These are phyloP conservation scores for Cenchrus fungigraminus DNA, from an alignment of 176 grass and related monocot genomes.

Conservation along the genomic window DNA sequence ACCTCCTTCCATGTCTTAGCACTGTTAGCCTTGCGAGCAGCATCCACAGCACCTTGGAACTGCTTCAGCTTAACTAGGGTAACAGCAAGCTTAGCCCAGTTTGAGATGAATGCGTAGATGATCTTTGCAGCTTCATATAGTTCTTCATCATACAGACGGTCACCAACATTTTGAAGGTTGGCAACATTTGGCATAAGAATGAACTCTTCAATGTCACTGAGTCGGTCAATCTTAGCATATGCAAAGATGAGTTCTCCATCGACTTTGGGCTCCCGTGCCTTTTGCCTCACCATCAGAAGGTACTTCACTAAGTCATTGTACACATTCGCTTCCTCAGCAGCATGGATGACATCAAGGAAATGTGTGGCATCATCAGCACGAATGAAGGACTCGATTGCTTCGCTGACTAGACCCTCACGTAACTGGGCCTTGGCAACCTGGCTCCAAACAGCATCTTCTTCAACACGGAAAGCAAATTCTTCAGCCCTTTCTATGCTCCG, in stretches of 20 bases:
- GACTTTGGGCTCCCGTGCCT: slow-evolving; percentile 79
- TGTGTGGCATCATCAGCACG: slow-evolving; percentile 86
- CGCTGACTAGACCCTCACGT: slow-evolving; percentile 86
- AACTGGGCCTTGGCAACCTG: slow-evolving; percentile 95
- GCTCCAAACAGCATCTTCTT: slow-evolving; percentile 98
- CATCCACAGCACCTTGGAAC: slow-evolving; percentile 98
- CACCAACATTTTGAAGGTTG: slow-evolving; percentile 93
- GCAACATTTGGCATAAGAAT: slow-evolving; percentile 99
- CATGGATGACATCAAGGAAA: slow-evolving; percentile 88
- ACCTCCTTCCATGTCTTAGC: slow-evolving; percentile 96
- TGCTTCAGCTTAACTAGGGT: slow-evolving; percentile 90
- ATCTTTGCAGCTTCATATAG: slow-evolving; percentile 98
- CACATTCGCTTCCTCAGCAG: slow-evolving; percentile 76
- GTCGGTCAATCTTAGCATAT: slow-evolving; percentile 87
- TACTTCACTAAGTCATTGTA: slow-evolving; percentile 86
- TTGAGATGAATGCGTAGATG: slow-evolving; percentile 94
- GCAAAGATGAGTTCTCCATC: slow-evolving; percentile 97
- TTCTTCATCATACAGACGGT: slow-evolving; percentile 85
- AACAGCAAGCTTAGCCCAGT: slow-evolving; percentile 94
- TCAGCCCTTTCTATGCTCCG: slow-evolving; percentile 91
- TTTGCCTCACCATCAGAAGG: slow-evolving; percentile 89
- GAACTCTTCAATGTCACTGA: slow-evolving; percentile 94
- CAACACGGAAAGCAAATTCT: slow-evolving; percentile 92
- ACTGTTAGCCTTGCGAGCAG: slow-evolving; percentile 93
- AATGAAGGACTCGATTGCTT: slow-evolving; percentile 98